Percentiles rank a stretch among this genome's conserved stretches.
These are phyloP conservation scores for Amanita thiersii DNA, from an alignment of 768 basidiomycete genomes.

Conservation along the genomic window DNA sequence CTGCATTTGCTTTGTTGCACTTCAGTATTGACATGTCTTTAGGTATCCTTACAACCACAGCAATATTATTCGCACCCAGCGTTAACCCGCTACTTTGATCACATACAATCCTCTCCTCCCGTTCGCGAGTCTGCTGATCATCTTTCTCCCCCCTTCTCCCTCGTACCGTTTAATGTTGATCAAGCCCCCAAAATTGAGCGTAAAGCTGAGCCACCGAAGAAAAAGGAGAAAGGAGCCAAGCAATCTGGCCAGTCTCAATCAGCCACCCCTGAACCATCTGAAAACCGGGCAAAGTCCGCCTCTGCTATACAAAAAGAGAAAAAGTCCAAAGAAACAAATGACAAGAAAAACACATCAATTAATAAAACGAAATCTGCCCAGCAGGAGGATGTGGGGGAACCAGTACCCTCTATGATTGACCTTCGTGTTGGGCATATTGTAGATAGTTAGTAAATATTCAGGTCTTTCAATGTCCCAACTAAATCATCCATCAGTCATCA, in stretches of 20 bases:
- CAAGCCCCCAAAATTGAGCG: conserved; percentile 70
- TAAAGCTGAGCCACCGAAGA: conserved; percentile 65
- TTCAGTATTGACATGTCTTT: conserved; percentile 1
- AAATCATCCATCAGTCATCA: conserved; percentile 56
- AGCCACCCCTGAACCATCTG: conserved; percentile 17
- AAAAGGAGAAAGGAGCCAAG: conserved; percentile 58
- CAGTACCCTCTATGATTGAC: conserved; percentile 95
- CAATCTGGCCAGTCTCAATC: conserved; percentile 17
- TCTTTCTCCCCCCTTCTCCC: conserved; percentile 40
- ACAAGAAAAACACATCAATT: conserved; percentile 30
- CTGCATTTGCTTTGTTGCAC: not conserved
- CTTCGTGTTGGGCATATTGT: conserved; percentile 90
- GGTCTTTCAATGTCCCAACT: conserved; percentile 1
- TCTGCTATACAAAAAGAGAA: conserved; percentile 45
- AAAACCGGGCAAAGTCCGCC: conserved; percentile 15
- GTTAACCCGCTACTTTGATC: conserved; percentile 90
- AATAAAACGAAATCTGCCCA: conserved; percentile 35
- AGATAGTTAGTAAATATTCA: conserved; percentile 52
- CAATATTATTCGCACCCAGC: conserved; percentile 77
- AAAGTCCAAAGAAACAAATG: conserved; percentile 36
- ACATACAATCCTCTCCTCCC: conserved; percentile 68
- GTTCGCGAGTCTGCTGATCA: conserved; percentile 51
- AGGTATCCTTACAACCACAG: conserved; percentile 66
- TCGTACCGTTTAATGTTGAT: conserved; percentile 64
- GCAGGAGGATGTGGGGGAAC: conserved; percentile 67